A percentile compares a stretch with the other conserved stretches of the same genome.
phyloP scores from a whole-genome alignment of 768 basidiomycete species.

The Clitopilus passeckerianus region DNA sequence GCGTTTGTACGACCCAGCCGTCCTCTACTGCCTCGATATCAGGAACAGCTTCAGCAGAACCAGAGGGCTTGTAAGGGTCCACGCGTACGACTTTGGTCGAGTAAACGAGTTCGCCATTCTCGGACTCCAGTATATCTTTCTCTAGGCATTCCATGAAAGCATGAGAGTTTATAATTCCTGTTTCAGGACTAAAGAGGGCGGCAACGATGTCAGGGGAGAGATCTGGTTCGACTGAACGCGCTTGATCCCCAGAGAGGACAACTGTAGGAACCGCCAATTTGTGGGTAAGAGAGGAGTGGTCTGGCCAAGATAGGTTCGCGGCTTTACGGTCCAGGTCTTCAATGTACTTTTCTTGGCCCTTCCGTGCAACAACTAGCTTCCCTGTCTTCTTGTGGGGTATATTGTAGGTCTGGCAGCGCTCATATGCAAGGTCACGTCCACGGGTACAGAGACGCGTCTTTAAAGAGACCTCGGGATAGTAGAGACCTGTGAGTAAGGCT shows the following conservation, averaged over 20 bases:
- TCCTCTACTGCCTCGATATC: constrained; percentile 30
- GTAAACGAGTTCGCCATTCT: constrained; percentile 65
- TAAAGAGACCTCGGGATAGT: constrained; percentile 78
- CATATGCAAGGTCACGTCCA: constrained; percentile 81
- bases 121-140: constrained; percentile 70
- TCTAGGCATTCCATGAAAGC: constrained; percentile 79
- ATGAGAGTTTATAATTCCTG: constrained; percentile 90
- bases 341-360: constrained; percentile 66
- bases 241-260: constrained; percentile 65
- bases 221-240: constrained; percentile 76
- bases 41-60: constrained; percentile 11
- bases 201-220: constrained; percentile 64
- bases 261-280: constrained; percentile 51
- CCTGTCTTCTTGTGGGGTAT: constrained; percentile 74
- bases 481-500: constrained; percentile 48
- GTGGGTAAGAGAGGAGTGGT: constrained; percentile 24
- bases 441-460: constrained; percentile 86
- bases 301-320: constrained; percentile 45
- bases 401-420: constrained; percentile 55
- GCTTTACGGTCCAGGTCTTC: constrained; percentile 64
- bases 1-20: constrained; percentile 88
- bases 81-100: constrained; percentile 83
- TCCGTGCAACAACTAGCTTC: constrained; percentile 84
- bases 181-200: constrained; percentile 80
- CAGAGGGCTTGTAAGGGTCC: constrained; percentile 48